Evolutionary conservation across 495 filamentous ascomycete species (phyloP), one percentile per base, ranked within the genome.

Genomic region (Podospora pseudoanserina): DNA sequence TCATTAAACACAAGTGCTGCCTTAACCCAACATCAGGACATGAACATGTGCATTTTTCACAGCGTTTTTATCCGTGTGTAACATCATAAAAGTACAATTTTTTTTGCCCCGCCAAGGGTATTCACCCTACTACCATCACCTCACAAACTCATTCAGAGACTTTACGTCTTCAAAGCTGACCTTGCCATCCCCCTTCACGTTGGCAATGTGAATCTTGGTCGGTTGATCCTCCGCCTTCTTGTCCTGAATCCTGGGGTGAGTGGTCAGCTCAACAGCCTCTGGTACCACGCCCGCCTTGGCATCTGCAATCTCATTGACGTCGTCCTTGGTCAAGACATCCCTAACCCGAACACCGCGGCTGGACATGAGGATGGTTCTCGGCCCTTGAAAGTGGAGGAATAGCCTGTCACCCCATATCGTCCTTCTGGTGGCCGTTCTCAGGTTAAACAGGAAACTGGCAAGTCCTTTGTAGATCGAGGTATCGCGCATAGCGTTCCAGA

Each of bases 331-430:
- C 63, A 99, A 78, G 5, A 91, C 85, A 72, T 99, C 95, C 59
- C 86, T 86, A 20, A 96, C 79, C 1, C 90, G 80, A 11, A 90
- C 84, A 6, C 88, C 92, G 20, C 94, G 88, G 27, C 92, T 93
- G 72, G 96, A 95, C 72, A 99, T 78, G 26, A 98, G 82, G 44
- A 99, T 84, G 4, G 89, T 97, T 2, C 85, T 86, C 23, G 95
- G 95, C 0, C 95, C 95, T 27, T 89, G 84, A 73, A 99, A 97
- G 72, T 91, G 89, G 26, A 98, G 80, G 74, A 98, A 98, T 16
- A 97, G 82, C 70, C 94, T 81, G 77, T 99, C 95, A 32, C 95
- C 95, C 92, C 92, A 97, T n/a, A 99, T 90, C 3, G 89, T 89
- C 73, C 90, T 83, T 65, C 94, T 84, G 34, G 86, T 83, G 78